Evolutionary conservation across 2,329 filamentous ascomycete species (phyloP), one percentile per base, ranked within the genome.

Genomic region (Allantophomopsis cytisporea): DNA sequence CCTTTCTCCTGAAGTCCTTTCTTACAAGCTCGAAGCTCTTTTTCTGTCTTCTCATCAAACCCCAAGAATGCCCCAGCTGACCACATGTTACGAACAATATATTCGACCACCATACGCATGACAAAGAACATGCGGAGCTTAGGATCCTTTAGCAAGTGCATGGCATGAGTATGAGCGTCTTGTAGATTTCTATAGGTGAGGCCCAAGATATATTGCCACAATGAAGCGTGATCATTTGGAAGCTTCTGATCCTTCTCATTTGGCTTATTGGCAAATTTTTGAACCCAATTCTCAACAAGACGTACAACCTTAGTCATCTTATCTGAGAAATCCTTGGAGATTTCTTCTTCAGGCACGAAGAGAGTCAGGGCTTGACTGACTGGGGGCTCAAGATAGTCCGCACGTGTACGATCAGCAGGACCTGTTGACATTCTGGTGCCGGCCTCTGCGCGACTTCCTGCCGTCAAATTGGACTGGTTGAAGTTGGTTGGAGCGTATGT

Each of bases 191-290:
- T 48, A 20, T 51, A 52, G 0, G 56, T 52, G 3, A 58, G 50
- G 5, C 47, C 47, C 43, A 57, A 52, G 46, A 63, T 60, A 41
- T 56, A 63, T 2, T 50, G 45, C 61, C 60, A 64, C 0, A 64
- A 46, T 1, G 39, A 32, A 15, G 53, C 43, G 11, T 52, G 46
- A 4, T 50, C 38, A 2, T 42, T 39, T 28, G 39, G 31, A 13
- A n/a, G 14, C 36, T 2, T 31, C 37, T 55, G 47, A 3, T 31
- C 31, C 13, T 41, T 41, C 35, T 55, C 53, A 33, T 48, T 46
- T 14, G 50, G 50, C 7, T 40, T 12, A 39, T 46, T 40, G 16
- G 47, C 42, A 37, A 54, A 54, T 3, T 37, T 41, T 5, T 43
- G 42, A 14, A 47, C 51, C 54, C 57, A 61, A 14, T 50, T 53